A percentile compares a stretch with the other conserved stretches of the same genome.
phyloP scores from a whole-genome alignment of 2,329 filamentous ascomycete species.

The Bretziella fagacearum region DNA sequence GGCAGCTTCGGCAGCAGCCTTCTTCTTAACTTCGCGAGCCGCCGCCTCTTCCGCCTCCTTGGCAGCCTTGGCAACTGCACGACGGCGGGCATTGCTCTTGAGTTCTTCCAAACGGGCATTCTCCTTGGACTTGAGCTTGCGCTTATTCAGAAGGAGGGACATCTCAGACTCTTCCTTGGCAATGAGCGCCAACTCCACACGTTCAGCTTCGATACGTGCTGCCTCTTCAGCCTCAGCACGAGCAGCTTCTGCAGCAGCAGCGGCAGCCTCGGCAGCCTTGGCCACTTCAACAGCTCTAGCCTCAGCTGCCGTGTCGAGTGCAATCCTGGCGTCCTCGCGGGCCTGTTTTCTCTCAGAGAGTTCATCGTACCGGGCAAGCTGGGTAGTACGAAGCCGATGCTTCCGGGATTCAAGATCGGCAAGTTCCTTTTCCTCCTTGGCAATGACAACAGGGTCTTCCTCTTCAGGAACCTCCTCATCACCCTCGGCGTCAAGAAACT shows the following conservation, averaged over 20 bases:
- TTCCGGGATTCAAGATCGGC: slow-evolving; percentile 22
- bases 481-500: slow-evolving; percentile 10
- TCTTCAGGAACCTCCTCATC: neutral
- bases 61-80: slow-evolving; percentile 4
- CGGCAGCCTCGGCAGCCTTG: slow-evolving; percentile 1
- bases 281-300: slow-evolving; percentile 5
- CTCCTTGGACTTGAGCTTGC: slow-evolving; percentile 10
- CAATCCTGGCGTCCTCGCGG: slow-evolving; percentile 17
- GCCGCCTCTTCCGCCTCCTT: slow-evolving; percentile 20
- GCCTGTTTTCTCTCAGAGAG: slow-evolving; percentile 6
- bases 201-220: slow-evolving; percentile 9
- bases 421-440: slow-evolving; percentile 23
- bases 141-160: neutral
- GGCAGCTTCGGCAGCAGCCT: slow-evolving; percentile 11
- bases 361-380: slow-evolving; percentile 4
- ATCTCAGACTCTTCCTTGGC: slow-evolving; percentile 8
- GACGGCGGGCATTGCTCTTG: slow-evolving; percentile 18
- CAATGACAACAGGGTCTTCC: slow-evolving; percentile 15
- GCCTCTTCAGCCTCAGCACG: slow-evolving; percentile 21
- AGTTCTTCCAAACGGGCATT: slow-evolving; percentile 15
- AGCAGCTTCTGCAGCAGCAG: slow-evolving; percentile 18
- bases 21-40: slow-evolving; percentile 19
- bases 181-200: slow-evolving; percentile 12
- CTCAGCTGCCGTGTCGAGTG: slow-evolving; percentile 17
- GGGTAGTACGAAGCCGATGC: neutral